Conservation (phyloP, 169 alveolate species). For the Cardiosporidium cionae region DNA sequence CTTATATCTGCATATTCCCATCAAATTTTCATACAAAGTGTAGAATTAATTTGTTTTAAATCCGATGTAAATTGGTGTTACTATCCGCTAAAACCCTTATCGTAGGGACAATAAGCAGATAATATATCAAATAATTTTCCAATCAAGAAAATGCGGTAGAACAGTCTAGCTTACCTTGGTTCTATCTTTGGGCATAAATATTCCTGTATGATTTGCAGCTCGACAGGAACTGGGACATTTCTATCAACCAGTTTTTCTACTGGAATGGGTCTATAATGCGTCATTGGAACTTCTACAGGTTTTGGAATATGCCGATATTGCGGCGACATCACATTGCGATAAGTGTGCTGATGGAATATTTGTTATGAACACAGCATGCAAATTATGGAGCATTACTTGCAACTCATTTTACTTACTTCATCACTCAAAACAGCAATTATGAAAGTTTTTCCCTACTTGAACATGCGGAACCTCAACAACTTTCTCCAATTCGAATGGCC, state of each 20-base stretch:
- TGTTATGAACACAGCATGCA: not conserved
- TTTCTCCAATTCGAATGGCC: slow-evolving; percentile 52
- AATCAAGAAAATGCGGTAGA: not conserved
- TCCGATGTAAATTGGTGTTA: too few relatives aligned
- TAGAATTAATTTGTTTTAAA: too few relatives aligned
- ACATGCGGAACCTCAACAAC: slow-evolving; percentile 84
- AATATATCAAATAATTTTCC: too few relatives aligned
- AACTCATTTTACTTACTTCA: not conserved
- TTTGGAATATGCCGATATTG: slow-evolving; percentile 85
- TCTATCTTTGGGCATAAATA: slow-evolving; percentile 76
- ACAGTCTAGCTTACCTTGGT: slow-evolving; percentile 35
- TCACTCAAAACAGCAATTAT: not conserved
- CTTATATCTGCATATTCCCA: slow-evolving; percentile 50
- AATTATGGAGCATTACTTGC: not conserved
- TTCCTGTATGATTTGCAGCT: slow-evolving; percentile 78
- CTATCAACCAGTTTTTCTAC: slow-evolving; percentile 76
- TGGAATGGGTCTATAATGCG: slow-evolving; percentile 78
- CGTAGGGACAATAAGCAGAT: too few relatives aligned
- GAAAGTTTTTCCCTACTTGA: slow-evolving; percentile 30
- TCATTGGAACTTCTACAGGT: slow-evolving; percentile 84
- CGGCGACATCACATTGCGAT: slow-evolving; percentile 71
- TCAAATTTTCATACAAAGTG: not conserved
- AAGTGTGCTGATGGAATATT: slow-evolving; percentile 51
- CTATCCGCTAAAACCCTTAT: too few relatives aligned
- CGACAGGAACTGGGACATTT: slow-evolving; percentile 83